A percentile compares a stretch with the other conserved stretches of the same genome.
Evolutionary conservation across 169 alveolate species (phyloP).

Genomic region (Eimeria tenella): DNA sequence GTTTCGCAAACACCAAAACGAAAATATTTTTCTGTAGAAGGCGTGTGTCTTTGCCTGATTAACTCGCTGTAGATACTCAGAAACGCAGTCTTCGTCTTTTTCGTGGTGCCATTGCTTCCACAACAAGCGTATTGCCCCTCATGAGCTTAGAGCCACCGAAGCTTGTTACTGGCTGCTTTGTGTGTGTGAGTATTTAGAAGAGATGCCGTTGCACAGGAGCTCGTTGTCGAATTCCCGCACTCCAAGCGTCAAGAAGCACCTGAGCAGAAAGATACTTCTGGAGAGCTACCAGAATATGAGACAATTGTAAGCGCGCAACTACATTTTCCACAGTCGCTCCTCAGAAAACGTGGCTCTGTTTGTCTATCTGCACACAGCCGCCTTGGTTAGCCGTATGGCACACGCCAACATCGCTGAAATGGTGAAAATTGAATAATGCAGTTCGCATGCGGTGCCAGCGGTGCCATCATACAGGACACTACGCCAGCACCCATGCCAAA

Average conservation of each 20-base stretch:
- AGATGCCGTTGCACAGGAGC: slow-evolving; percentile 57
- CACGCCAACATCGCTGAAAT: no score
- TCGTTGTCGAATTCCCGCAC: slow-evolving; percentile 50
- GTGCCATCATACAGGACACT: slow-evolving; percentile 16
- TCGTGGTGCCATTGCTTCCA: no score
- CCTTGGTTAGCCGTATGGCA: no score
- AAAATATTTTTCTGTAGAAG: no score
- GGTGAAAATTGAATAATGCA: no score
- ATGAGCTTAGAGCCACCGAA: no score
- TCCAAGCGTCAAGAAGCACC: slow-evolving; percentile 33
- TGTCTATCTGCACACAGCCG: neutral
- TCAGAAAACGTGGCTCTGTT: neutral
- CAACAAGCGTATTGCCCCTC: no score
- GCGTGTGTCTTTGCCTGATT: no score
- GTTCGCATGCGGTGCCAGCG: no score
- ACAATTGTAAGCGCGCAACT: slow-evolving; percentile 13
- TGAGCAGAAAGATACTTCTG: neutral
- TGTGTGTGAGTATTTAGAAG: slow-evolving; percentile 1
- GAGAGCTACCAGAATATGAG: slow-evolving; percentile 12
- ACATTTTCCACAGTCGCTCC: neutral
- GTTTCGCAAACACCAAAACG: no score
- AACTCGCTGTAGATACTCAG: no score
- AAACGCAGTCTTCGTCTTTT: no score
- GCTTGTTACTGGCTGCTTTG: neutral
- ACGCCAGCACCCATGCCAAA: slow-evolving; percentile 29